Base-by-base conservation (phyloP, 768 basidiomycete species). In the Tricholoma flavovirens region DNA sequence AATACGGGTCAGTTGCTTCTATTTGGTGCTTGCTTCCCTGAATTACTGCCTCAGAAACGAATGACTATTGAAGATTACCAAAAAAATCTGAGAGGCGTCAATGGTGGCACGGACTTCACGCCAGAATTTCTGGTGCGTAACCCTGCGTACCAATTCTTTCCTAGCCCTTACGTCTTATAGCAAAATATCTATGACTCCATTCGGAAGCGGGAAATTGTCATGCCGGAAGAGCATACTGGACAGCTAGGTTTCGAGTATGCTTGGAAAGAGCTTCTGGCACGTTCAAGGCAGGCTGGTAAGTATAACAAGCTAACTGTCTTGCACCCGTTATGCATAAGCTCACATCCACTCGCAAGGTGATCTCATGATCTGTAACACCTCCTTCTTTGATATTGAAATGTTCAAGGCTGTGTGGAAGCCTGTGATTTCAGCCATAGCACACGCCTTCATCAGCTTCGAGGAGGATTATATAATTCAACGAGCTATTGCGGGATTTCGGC, bases 201-300 rank as follows among this genome's bases (percentile, higher is more conserved):
- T 64, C 84, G 90, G 52, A 94, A 90, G 71, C 78, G 86, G 42
- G 97, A 99, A 73, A 98, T 99, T 54, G 81, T 98, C 50, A 88
- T 99, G 85, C 96, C 97, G 0, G 94, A 98, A 71, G 97, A 99
- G 63, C 97, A 99, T 65, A 90, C 87, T 8, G 97, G 96, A 1
- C 92, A 93, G 66, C 80, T 96, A 45, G 97, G 97, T 8, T 99
- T 99, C 67, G 97, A 98, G 63, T 97, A 96, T 68, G 96, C 97
- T 15, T 99, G 97, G 97, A 98, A 97, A 68, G 94, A 98, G 62
- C 76, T 99, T 9, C 78, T 98, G 35, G 72, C 86, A 30, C 83
- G 97, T 30, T 84, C 94, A 45, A 80, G 85, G 55, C 85, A 84
- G 67, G 83, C 92, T 58, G 92, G 93, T 89, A 57, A 42, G 79